Conservation (phyloP, 768 basidiomycete species). For the Rhodotorula babjevae region DNA sequence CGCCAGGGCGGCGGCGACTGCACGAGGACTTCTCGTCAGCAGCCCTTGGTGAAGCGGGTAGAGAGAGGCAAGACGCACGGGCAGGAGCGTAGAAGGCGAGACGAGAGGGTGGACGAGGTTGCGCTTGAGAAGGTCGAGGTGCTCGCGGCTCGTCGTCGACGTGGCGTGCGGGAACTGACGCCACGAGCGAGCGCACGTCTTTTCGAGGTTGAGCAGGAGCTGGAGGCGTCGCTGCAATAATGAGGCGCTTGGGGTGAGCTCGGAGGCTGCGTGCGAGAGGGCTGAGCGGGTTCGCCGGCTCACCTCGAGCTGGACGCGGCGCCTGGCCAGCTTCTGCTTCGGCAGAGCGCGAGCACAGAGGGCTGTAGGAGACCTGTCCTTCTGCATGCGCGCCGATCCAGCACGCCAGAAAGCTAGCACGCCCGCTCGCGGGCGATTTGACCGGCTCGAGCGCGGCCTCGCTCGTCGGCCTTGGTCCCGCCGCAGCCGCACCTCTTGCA, state of each 20-base stretch:
- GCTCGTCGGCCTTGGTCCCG: background rate
- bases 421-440: background rate
- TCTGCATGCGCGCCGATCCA: background rate
- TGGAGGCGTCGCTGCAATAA: no score
- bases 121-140: background rate
- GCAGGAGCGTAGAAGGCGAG: background rate
- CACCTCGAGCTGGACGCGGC: no score
- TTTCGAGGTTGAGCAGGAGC: no score
- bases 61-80: background rate
- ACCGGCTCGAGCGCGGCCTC: background rate
- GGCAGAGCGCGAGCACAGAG: background rate
- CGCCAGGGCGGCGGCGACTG: background rate
- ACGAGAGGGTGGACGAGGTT: background rate
- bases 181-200: no score
- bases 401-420: constrained; percentile 6
- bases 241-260: no score
- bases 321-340: no score
- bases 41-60: no score
- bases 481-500: no score
- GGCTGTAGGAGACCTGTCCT: background rate
- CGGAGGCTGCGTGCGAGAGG: no score
- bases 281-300: background rate
- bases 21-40: no score
- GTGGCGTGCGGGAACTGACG: no score
- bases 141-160: no score